A percentile compares a stretch with the other conserved stretches of the same genome.
Conservation (phyloP, 176 grass and related monocot species). For the Aegilops speltoides region DNA sequence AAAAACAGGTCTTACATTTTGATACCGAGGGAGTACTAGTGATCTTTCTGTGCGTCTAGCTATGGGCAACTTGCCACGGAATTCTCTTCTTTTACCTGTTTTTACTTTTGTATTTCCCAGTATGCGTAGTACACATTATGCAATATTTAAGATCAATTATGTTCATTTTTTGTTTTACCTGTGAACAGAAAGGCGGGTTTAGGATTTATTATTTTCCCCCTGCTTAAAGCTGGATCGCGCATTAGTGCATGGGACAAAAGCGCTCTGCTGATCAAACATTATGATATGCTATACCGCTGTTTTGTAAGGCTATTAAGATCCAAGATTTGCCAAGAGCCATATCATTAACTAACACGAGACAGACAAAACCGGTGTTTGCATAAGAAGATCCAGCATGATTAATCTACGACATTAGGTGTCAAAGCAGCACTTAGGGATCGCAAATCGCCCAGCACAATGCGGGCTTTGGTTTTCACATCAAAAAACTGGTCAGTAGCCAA, state of each 20-base stretch:
- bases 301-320: neutral
- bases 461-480: neutral
- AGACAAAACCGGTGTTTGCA: neutral
- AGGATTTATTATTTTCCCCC: neutral
- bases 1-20: too few relatives aligned
- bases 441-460: neutral
- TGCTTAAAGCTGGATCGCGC: neutral
- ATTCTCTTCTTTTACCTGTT: too few relatives aligned
- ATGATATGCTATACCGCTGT: neutral
- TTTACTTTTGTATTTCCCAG: too few relatives aligned
- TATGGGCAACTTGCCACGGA: neutral
- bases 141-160: neutral
- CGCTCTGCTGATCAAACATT: neutral
- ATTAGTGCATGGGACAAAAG: neutral
- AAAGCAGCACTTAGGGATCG: neutral
- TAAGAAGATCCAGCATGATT: neutral
- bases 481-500: neutral
- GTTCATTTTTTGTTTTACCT: neutral
- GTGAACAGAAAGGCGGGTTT: neutral
- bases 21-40: too few relatives aligned
- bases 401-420: neutral
- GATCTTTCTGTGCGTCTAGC: neutral
- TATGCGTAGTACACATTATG: neutral
- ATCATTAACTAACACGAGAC: neutral
- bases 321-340: conserved; percentile 5